phyloP scores from a whole-genome alignment of 2,329 filamentous ascomycete species.

The Fusarium odoratissimum region DNA sequence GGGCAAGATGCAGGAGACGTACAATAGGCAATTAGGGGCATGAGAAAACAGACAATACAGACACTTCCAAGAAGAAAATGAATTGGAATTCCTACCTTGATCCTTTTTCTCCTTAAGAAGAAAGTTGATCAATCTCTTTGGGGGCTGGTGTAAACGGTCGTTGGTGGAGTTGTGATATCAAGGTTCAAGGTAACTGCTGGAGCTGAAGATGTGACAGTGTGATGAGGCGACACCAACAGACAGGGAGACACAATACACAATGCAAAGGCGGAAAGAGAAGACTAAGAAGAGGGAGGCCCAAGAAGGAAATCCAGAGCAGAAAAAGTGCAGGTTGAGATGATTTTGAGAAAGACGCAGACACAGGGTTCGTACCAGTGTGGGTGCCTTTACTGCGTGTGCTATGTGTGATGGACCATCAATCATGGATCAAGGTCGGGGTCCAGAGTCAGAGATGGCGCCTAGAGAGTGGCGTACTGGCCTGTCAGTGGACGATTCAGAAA shows the following conservation, averaged over 20 bases:
- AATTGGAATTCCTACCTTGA: constrained; percentile 19
- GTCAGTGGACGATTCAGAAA: constrained; percentile 55
- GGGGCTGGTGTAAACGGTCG: constrained; percentile 24
- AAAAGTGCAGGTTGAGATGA: constrained; percentile 45
- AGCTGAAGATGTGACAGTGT: constrained; percentile 44
- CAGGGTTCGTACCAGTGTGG: constrained; percentile 39
- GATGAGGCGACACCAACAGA: constrained; percentile 37
- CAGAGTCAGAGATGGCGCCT: constrained; percentile 59
- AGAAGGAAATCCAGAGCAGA: constrained; percentile 40
- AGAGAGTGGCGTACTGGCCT: constrained; percentile 53
- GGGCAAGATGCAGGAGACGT: constrained; percentile 24
- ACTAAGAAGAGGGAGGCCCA: constrained; percentile 40
- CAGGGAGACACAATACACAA: constrained; percentile 23
- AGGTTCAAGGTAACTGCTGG: constrained; percentile 6
- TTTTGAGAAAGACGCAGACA: constrained; percentile 43
- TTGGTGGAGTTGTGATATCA: constrained; percentile 39
- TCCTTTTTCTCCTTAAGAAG: neutral
- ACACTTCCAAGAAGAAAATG: neutral
- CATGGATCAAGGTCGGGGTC: constrained; percentile 51
- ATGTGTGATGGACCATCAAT: constrained; percentile 41
- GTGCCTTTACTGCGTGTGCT: constrained; percentile 44
- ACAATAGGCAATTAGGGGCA: constrained; percentile 12
- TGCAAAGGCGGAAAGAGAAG: constrained; percentile 38
- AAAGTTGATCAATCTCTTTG: constrained; percentile 27
- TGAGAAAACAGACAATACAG: neutral